Evolutionary conservation across 805 yeast species (phyloP), one percentile per base, ranked within the genome.

Genomic region (Saccharomycopsis fibuligera): DNA sequence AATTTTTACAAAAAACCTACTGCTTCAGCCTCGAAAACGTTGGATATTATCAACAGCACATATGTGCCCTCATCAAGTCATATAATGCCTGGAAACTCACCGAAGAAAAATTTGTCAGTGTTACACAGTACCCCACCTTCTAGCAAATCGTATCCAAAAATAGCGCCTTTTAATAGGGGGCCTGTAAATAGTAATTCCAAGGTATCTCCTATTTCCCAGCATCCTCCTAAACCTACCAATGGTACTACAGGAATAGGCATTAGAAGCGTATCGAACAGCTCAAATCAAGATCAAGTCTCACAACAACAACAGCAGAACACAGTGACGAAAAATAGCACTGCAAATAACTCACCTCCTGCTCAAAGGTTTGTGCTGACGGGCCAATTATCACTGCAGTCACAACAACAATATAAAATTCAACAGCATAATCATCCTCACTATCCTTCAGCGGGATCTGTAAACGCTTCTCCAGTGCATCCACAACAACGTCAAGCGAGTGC

Each of bases 51-150:
- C 58, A 69, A 71, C 35, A 73, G 69, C 9, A 63, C 83, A 4
- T 74, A 87, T 58, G 91, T 95, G 82, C 60, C 65, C 17, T 77
- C 83, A 54, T 76, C 76, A 53, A 74, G 76, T 39, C 64, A 66
- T 44, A 75, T 90, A 8, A 90, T 97, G 96, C 70, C 74, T 35
- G 61, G 69, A 0, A 67, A 69, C n/a, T 81, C 80, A 1, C 96
- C 96, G 0, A 78, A 77, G 56, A 60, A 86, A 37, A 81, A 78
- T 44, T 86, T 1, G 83, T 79, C 58, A 78, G 37, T 17, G 9
- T 33, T 33, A 6, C 79, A 51, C 71, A 63, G 50, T 64, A 50
- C 61, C 35, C 35, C 35, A 14, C 42, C 42, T 25, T 5, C 30
- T 35, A n/a, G 12, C 24, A 44, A 44, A 21, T 17, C 21, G 17